These are phyloP conservation scores for Vitis rotundifolia DNA, from an alignment of 164 flowering plant genomes.

Conservation along the genomic window DNA sequence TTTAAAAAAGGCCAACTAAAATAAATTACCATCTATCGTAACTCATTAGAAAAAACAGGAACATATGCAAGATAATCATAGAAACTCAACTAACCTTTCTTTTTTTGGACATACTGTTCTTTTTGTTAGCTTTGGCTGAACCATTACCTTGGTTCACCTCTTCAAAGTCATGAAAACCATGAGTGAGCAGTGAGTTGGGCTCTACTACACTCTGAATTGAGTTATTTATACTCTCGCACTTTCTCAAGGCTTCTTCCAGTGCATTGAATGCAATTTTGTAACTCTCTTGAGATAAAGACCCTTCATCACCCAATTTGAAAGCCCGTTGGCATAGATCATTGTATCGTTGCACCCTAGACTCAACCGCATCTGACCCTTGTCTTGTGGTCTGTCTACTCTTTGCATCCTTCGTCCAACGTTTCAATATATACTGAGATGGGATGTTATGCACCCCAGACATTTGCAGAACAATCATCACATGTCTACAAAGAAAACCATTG, in stretches of 20 bases:
- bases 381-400: conserved; percentile 15
- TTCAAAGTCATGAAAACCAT: conserved; percentile 13
- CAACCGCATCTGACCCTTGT: conserved; percentile 6
- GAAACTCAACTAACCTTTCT: conserved; percentile 14
- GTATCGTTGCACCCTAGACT: conserved; percentile 31
- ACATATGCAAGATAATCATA: neutral
- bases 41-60: neutral
- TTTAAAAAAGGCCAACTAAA: neutral
- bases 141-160: conserved; percentile 12
- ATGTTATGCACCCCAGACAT: conserved; percentile 37
- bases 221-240: conserved; percentile 29
- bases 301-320: conserved; percentile 43
- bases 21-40: neutral
- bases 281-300: conserved; percentile 40
- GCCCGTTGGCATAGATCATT: conserved; percentile 32
- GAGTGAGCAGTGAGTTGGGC: conserved; percentile 6
- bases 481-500: conserved; percentile 47
- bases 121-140: conserved; percentile 16
- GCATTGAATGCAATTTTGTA: conserved; percentile 30
- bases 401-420: conserved; percentile 47
- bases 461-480: conserved; percentile 44
- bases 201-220: conserved; percentile 13
- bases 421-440: conserved; percentile 34
- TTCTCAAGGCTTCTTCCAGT: conserved; percentile 34
- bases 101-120: conserved; percentile 11